Evolutionary conservation across 148 eudicot genomes (phyloP).

Genomic region (Rhododendron henanense): DNA sequence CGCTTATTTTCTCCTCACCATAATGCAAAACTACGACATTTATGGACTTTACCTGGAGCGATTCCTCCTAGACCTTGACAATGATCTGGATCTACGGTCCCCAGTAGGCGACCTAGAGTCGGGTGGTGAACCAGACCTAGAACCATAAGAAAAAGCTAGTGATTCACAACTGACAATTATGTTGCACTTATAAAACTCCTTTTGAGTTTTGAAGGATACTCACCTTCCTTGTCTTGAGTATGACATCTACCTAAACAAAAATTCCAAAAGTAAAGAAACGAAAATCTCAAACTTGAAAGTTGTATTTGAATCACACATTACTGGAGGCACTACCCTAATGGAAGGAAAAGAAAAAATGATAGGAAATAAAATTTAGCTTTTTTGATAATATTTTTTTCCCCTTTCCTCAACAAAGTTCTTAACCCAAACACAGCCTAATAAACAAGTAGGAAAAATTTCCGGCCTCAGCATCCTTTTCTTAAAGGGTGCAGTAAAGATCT

Average conservation of each 20-base stretch:
- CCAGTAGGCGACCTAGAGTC: constrained; percentile 18
- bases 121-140: constrained; percentile 47
- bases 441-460: not conserved
- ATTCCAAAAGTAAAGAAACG: constrained; percentile 1
- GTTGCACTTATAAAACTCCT: not conserved
- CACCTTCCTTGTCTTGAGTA: constrained; percentile 50
- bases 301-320: not conserved
- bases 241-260: constrained; percentile 40
- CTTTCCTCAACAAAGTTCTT: not conserved
- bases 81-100: constrained; percentile 27
- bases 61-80: constrained; percentile 41
- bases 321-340: not conserved
- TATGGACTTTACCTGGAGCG: constrained; percentile 43
- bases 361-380: no score
- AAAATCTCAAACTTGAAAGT: not conserved
- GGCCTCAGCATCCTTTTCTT: not conserved
- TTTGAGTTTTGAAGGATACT: constrained; percentile 12
- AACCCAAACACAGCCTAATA: not conserved
- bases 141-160: constrained; percentile 11
- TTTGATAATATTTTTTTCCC: not conserved
- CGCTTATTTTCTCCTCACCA: not conserved
- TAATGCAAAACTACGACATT: not conserved
- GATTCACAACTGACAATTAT: not conserved
- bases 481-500: not conserved
- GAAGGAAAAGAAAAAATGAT: not conserved